Evolutionary conservation across 495 filamentous ascomycete species (phyloP).

Genomic region (Hypoxylon fragiforme): DNA sequence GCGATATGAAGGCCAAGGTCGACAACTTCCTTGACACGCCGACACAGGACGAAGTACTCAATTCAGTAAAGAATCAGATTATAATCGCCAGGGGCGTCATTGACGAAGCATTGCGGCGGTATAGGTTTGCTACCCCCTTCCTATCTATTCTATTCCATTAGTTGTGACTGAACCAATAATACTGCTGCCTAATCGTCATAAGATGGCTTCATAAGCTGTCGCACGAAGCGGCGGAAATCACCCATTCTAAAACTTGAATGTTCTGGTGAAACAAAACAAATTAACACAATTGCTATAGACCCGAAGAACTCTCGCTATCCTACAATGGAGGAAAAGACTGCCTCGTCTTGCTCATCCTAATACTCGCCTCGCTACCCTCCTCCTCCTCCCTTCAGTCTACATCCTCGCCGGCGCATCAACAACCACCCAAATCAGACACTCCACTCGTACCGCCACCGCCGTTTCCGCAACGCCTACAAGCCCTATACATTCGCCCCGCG

Average conservation of each 20-base stretch:
- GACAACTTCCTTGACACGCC: slow-evolving; percentile 67
- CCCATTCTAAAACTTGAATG: neutral
- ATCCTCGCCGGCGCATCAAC: slow-evolving; percentile 13
- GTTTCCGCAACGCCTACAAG: slow-evolving; percentile 58
- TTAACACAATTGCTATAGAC: slow-evolving; percentile 46
- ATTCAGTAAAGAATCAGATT: slow-evolving; percentile 72
- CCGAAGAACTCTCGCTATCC: slow-evolving; percentile 80
- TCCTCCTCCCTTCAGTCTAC: slow-evolving; percentile 36
- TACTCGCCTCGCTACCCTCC: slow-evolving; percentile 68
- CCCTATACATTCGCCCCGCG: slow-evolving; percentile 83
- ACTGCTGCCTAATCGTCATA: too few species aligned
- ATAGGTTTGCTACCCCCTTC: slow-evolving; percentile 55
- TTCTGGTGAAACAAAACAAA: neutral
- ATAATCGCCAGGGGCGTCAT: slow-evolving; percentile 71
- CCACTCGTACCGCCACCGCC: slow-evolving; percentile 18
- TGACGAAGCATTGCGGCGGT: slow-evolving; percentile 67
- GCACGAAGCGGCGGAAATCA: neutral
- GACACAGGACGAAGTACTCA: slow-evolving; percentile 59
- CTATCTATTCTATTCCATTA: neutral
- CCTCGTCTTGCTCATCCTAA: slow-evolving; percentile 86
- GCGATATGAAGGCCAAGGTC: slow-evolving; percentile 64
- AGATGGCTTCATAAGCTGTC: neutral
- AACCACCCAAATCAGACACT: slow-evolving; percentile 1
- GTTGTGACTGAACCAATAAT: too few species aligned
- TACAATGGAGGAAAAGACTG: slow-evolving; percentile 99